These are phyloP conservation scores for Kwoniella botswanensis DNA, from an alignment of 768 basidiomycete species.

Conservation along the genomic window DNA sequence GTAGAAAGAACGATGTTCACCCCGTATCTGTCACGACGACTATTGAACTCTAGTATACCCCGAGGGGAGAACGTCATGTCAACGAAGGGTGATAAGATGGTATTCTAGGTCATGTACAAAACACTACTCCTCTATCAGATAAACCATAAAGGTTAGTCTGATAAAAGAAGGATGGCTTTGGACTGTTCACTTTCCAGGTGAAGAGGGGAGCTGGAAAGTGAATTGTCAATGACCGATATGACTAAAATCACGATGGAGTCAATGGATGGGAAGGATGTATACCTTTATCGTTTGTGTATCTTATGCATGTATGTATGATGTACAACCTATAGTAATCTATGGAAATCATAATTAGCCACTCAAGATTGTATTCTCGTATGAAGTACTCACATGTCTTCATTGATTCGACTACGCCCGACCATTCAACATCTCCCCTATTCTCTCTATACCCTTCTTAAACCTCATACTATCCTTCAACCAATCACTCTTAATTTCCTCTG, in stretches of 20 bases:
- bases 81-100: conserved; percentile 36
- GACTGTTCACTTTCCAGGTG: not conserved
- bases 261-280: too few relatives aligned
- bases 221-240: conserved; percentile 3
- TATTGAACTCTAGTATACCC: conserved; percentile 36
- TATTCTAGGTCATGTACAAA: conserved; percentile 10
- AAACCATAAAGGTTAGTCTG: conserved; percentile 8
- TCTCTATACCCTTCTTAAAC: conserved; percentile 38
- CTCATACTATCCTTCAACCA: conserved; percentile 41
- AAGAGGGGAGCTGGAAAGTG: conserved; percentile 5
- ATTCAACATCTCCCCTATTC: conserved; percentile 47
- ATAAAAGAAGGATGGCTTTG: not conserved
- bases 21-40: conserved; percentile 57
- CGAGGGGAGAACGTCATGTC: conserved; percentile 34
- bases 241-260: too few relatives aligned
- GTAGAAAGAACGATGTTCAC: conserved; percentile 34
- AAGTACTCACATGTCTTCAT: not conserved
- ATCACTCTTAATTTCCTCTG: conserved; percentile 41
- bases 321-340: not conserved
- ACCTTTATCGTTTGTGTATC: not conserved
- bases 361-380: not conserved
- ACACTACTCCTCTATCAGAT: not conserved
- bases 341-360: not conserved
- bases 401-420: conserved; percentile 21
- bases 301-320: not conserved